Evolutionary conservation across 78 protist species (phyloP).

Genomic region (Mastigamoeba balamuthi): DNA sequence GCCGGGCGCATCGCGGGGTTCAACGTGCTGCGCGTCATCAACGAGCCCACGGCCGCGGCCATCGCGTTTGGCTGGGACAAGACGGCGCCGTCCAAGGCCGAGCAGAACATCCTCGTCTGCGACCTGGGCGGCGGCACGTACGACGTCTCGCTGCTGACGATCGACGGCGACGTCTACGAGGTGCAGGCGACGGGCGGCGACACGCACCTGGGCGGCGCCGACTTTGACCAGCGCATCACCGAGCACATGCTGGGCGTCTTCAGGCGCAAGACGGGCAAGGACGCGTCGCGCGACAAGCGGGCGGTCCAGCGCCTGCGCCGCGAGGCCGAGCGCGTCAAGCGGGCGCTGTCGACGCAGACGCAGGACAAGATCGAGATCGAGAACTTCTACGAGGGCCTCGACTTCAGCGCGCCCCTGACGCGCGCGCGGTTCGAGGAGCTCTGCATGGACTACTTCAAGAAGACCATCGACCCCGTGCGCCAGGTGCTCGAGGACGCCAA

Average conservation of each 20-base stretch:
- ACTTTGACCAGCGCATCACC: conserved; percentile 94
- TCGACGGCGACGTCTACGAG: conserved; percentile 95
- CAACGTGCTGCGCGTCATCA: conserved; percentile 91
- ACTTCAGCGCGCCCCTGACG: conserved; percentile 88
- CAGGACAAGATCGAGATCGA: conserved; percentile 89
- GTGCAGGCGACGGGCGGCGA: conserved; percentile 98
- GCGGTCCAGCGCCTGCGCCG: conserved; percentile 83
- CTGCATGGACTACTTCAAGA: conserved; percentile 88
- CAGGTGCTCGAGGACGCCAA: conserved; percentile 86
- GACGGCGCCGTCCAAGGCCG: conserved; percentile 16
- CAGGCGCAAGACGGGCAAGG: conserved; percentile 77
- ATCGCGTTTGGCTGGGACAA: conserved; percentile 7
- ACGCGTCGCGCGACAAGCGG: conserved; percentile 72
- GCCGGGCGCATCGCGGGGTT: conserved; percentile 98
- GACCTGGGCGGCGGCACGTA: conserved; percentile 99
- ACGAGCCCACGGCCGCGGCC: conserved; percentile 99
- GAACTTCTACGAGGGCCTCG: conserved; percentile 86
- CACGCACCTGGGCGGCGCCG: conserved; percentile 99
- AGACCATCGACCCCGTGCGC: conserved; percentile 83
- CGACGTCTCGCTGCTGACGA: conserved; percentile 94
- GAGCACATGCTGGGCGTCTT: conserved; percentile 69
- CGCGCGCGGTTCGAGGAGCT: conserved; percentile 99
- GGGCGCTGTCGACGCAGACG: conserved; percentile 71
- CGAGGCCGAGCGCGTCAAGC: conserved; percentile 93
- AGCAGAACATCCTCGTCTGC: conserved; percentile 91